Base-by-base conservation (phyloP, 2,329 filamentous ascomycete species). In the Akanthomyces dipterigenus region DNA sequence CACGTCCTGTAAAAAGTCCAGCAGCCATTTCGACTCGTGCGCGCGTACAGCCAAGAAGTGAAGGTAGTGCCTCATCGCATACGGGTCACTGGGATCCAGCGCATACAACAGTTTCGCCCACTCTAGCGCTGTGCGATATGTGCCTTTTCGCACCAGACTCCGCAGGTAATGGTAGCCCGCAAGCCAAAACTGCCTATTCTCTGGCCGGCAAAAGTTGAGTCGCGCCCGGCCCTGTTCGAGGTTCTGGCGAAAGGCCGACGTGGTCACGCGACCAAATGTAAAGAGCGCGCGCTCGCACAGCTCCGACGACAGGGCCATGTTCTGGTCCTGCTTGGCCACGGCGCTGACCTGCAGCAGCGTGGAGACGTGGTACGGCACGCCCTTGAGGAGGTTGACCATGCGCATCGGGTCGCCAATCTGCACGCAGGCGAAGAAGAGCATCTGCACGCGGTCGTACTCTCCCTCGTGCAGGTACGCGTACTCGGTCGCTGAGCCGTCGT, bases 171-270 rank as follows among this genome's bases (percentile, higher is more conserved):
- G 87, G 79, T 92, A 96, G 9, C 88, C 90, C 1, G 91, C 90
- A 40, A 98, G 84, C 87, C 90, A 96, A 65, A 99, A 87, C 72
- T 98, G 93, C 48, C 95, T 84, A 72, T 98, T 98, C 72, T 96
- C 93, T 0, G 89, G 88, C 42, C 91, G 81, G 22, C 81, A 76
- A 70, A 97, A 98, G 69, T 93, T 86, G 11, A 99, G 77, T 18
- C 91, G 83, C 6, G 91, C 93, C 66, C 87, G 87, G 38, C 95
- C 95, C 69, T 88, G 83, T 60, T 89, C 83, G 6, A 99, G 75
- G 64, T 88, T 87, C 61, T 85, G 84, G 8, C 88, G 82, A 72
- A 98, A 99, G 0, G 89, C 85, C 9, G 91, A 93, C 63, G 95
- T 87, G 0, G 91, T 87, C 3, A 92, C 90, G 42, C 93, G 85